Base-by-base conservation (phyloP, 192 early-diverging fungal species). In the Dimargaris cristalligena region DNA sequence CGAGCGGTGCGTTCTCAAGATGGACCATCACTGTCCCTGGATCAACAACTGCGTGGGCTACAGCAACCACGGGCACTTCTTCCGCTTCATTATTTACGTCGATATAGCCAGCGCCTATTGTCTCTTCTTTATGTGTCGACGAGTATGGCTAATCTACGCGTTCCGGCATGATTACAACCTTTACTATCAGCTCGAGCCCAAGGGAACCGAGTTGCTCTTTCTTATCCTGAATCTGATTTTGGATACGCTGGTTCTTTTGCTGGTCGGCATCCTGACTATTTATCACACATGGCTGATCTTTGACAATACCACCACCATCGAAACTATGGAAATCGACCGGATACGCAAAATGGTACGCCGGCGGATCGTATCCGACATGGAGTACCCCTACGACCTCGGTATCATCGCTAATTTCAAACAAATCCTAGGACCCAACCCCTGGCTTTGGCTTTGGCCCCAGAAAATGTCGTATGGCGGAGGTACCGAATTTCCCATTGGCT, bases 11-110 rank as follows among this genome's bases (percentile, higher is more conserved):
- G 78, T 88, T 33, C 78, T 90, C 52, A 87, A 83, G 60, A 87
- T 90, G 85, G 88, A 90, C 60, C 88, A 90, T 62, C 88, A 90
- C 63, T 90, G 88, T 49, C 92, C 91, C 8, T 98, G 91, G 90
- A 81, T 92, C 62, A 77, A 83, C 70, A 83, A 91, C 68, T 92
- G 90, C 66, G 72, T 97, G 55, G 85, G 87, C 49, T 72, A 86
- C 71, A 69, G 62, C 58, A 83, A 90, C 74, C 75, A 80, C 60
- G 64, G 71, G 18, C 80, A 95, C 65, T 86, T 86, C 67, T 35
- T 90, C 25, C 85, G 92, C 1, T 88, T 98, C 71, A 70, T 90
- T 45, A 72, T 69, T 44, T 88, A 77, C 44, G 84, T 85, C 6
- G 77, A 67, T 49, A 22, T 85, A 45, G 63, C 81, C 22, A 74